Evolutionary conservation across 495 filamentous ascomycete species (phyloP), one percentile per base, ranked within the genome.

Genomic region (Viridothelium virens): DNA sequence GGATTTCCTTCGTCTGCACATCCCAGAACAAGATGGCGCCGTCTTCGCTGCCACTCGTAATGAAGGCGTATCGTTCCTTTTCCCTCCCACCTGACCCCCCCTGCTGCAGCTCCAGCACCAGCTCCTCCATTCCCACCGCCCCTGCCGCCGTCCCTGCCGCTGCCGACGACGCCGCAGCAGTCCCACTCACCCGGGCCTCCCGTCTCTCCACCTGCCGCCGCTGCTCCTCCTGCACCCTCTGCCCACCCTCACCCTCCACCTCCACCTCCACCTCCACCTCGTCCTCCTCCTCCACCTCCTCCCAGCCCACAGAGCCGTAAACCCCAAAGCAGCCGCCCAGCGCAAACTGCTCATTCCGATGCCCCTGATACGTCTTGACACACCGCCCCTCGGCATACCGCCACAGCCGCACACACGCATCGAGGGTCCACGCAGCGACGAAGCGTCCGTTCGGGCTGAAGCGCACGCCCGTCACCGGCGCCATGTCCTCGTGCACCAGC

Each of bases 281-380:
- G 18, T 37, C 59, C 7, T 65, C 64, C 16, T 64, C 63, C 33
- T 36, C 65, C 38, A 37, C 67, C 56, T 18, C 64, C 63, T 36
- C 71, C 62, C 39, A 71, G 62, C 78, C 72, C 25, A 79, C 76
- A 10, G 74, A 78, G 38, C 82, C 75, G 66, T 91, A 86, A 16
- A 82, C 74, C 37, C 90, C 91, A 77, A 96, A 97, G 34, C 86
- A 85, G 4, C 92, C 91, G 34, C 84, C 84, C 36, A 97, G 79
- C 67, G 90, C 91, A 78, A 87, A 96, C 63, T 88, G 89, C 69
- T 84, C 81, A 74, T 97, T 97, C 63, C 81, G 77, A 75, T 97
- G 95, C 7, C 95, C 94, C 76, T 96, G 91, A 80, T 97, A 98
- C 33, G 94, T 98, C 82, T 97, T 98, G 67, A 96, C 86, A 70